Evolutionary conservation across 257 asterid species (phyloP), one percentile per base, ranked within the genome.

Genomic region (Echium plantagineum): DNA sequence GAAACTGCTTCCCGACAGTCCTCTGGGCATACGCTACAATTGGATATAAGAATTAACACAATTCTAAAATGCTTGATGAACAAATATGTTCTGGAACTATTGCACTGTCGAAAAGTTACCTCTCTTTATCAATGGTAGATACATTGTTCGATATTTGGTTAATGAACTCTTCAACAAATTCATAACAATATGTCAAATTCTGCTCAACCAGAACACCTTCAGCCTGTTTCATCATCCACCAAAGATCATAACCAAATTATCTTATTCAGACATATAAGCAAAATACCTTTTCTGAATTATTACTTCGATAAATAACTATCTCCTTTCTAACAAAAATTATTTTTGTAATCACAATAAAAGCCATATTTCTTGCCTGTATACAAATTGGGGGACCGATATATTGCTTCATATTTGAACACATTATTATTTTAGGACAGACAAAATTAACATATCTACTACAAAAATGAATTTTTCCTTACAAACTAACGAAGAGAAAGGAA

Each of bases 1-100:
- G 96, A 62, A 19, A 69, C 95, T 20, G 98, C 93, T 82, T 88
- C 98, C 68, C 76, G 81, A 73, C 95, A 82, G 4, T 91, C 95
- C 49, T 88, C 95, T 0, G 96, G 98, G 47, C 96, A 91, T 61
- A 88, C 98, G 65, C 98, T 91, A 78, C 17, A 21, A 42, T 31
- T 56, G 32, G 24, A 56, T 8, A 19, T 20, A n/a, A n/a, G 9
- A 18, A 24, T 18, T 53, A 10, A 42, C 22, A 5, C 13, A 19
- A 53, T 53, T 8, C 10, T 53, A 3, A 7, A 53, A 18, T 53
- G 5, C 13, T 53, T 9, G 15, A n/a, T 19, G 22, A n/a, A 53
- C 21, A 53, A n/a, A 8, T 53, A 22, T 7, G 9, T 12, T 56
- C 2, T 56, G 16, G 31, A 55, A 24, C 16, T 42, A 15, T 42